Base-by-base conservation (phyloP, 148 eudicot species). In the Beta vulgaris region DNA sequence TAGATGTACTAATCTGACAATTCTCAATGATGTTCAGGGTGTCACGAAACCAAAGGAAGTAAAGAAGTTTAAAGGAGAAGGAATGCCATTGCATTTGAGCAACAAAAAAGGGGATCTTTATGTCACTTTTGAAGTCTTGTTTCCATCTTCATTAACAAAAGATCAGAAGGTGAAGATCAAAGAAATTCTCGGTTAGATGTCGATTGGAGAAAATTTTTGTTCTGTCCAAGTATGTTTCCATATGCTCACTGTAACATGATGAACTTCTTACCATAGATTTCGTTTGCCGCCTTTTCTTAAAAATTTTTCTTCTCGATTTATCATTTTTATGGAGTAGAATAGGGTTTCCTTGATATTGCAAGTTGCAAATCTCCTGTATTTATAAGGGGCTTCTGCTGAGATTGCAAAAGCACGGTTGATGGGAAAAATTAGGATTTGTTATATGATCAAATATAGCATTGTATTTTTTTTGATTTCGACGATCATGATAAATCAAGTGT, bases 11-110 rank as follows among this genome's bases (percentile, higher is more conserved):
- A 65, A 69, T 26, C 8, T 68, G 31, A 58, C 10, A 37, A 44
- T 18, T 67, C 60, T 67, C 42, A 21, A 64, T 78, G 37, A 15
- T 39, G 69, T 61, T 36, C 80, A 95, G 99, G 91, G 86, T 72
- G 80, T 91, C 48, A 95, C 96, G 2, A 90, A 89, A 77, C 99
- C 94, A 2, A 95, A 95, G 85, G 85, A 95, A 82, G 97, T 88
- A 43, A 87, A 84, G 83, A 95, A 92, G 78, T 85, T 90, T 58
- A 92, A 92, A 88, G 94, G 94, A 32, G 97, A 92, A 88, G 97
- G 96, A 72, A 95, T 95, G 97, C 96, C 97, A 26, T 75, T 95
- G 76, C 88, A 95, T 81, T 81, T 78, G 32, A 90, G 92, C 87
- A 84, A 89, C 82, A 90, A 90, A 89, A 95, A 91, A 78, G 97